Evolutionary conservation across 2,329 filamentous ascomycete genomes (phyloP), one percentile per base, ranked within the genome.

Genomic region (Cercospora citrullina): DNA sequence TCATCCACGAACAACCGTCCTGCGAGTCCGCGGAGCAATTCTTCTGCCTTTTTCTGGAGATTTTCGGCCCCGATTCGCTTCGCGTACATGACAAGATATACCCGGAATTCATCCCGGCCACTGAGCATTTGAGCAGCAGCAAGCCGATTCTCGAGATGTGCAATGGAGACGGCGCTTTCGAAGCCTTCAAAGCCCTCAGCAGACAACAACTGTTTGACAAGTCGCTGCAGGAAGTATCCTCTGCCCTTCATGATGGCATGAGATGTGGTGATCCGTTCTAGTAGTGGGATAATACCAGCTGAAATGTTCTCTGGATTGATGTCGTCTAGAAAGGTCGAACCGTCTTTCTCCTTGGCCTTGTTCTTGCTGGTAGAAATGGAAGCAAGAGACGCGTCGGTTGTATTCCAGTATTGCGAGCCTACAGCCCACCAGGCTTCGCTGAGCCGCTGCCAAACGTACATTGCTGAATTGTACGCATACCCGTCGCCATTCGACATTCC

Each of bases 341-440:
- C 88, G 28, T 69, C 70, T 21, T 31, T 61, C 30, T 67, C 64
- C 23, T 71, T 53, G n/a, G 69, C 72, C 2, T 61, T 36, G n/a
- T 68, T 71, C 1, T 60, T 61, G 1, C 89, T 90, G 2, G 91
- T 89, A 72, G 93, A 89, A 42, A 97, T 81, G 61, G 93, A 91
- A 59, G 91, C 90, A 63, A 97, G 89, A 0, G 93, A 93, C 1
- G 93, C 93, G 75, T 97, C 95, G 63, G 93, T 96, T 0, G 93
- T 96, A 79, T 99, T 98, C 96, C 95, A 99, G 79, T 99, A 99
- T 78, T 99, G 95, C 73, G 92, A 96, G 18, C 94, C 94, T 0
- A 98, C 93, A 0, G 94, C 94, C 93, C 95, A 99, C 95, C 95
- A 99, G 1, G 92, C 87, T 78, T 99, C 96, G 2, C 93, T 96